phyloP scores from a whole-genome alignment of 2,329 filamentous ascomycete genomes.

The Chrysosporium queenslandicum region DNA sequence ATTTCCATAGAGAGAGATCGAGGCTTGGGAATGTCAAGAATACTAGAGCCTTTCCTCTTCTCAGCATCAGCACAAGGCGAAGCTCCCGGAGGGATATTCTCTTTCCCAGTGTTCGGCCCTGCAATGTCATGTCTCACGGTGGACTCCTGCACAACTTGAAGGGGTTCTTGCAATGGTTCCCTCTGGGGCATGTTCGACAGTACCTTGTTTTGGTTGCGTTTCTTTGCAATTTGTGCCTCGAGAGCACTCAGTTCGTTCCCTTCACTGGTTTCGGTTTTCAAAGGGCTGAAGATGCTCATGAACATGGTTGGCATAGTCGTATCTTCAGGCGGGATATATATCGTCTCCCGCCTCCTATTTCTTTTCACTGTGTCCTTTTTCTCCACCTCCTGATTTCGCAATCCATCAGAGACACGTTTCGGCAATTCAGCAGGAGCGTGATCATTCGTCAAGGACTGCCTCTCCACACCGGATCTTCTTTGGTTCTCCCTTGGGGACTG shows the following conservation, averaged over 20 bases:
- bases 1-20: slow-evolving; percentile 22
- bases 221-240: slow-evolving; percentile 29
- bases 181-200: slow-evolving; percentile 24
- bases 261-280: slow-evolving; percentile 24
- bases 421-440: neutral
- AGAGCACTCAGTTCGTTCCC: slow-evolving; percentile 25
- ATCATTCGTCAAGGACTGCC: neutral
- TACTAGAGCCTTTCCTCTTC: slow-evolving; percentile 18
- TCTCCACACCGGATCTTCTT: slow-evolving; percentile 7
- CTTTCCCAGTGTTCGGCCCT: slow-evolving; percentile 50
- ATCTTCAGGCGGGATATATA: slow-evolving; percentile 37
- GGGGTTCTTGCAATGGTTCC: slow-evolving; percentile 40
- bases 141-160: slow-evolving; percentile 33
- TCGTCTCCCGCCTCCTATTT: slow-evolving; percentile 29
- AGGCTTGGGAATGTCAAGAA: slow-evolving; percentile 10
- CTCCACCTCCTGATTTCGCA: slow-evolving; percentile 5
- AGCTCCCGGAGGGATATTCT: slow-evolving; percentile 49
- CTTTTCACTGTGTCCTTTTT: slow-evolving; percentile 23
- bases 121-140: slow-evolving; percentile 38
- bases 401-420: neutral
- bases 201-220: slow-evolving; percentile 24
- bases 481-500: slow-evolving; percentile 17
- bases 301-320: slow-evolving; percentile 35
- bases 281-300: slow-evolving; percentile 36
- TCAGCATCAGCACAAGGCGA: slow-evolving; percentile 13